Conservation (phyloP, 805 yeast genomes). For the Hanseniaspora osmophila region DNA sequence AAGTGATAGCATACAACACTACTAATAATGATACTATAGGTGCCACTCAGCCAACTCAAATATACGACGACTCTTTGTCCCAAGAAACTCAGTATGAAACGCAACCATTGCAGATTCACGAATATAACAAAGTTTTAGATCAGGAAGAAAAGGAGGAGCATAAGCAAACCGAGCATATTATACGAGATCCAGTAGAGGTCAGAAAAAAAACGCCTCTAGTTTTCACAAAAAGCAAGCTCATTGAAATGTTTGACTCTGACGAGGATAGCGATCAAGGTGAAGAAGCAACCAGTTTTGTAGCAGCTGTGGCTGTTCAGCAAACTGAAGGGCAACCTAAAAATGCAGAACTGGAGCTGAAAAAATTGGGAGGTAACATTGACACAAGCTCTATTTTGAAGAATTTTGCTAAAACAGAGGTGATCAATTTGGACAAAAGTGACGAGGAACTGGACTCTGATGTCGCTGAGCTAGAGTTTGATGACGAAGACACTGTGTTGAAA, state of each 20-base stretch:
- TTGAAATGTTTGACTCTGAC: neutral
- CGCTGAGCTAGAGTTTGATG: slow-evolving; percentile 1
- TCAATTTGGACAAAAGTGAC: neutral
- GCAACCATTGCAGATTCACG: neutral
- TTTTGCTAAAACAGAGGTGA: neutral
- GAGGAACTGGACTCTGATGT: neutral
- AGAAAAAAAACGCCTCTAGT: neutral
- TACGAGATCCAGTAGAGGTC: neutral
- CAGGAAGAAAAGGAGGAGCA: neutral
- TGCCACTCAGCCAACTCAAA: slow-evolving; percentile 1
- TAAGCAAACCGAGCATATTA: neutral
- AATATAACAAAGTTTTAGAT: neutral
- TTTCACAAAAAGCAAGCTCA: neutral
- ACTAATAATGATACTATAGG: neutral
- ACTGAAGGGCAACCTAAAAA: neutral
- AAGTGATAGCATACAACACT: neutral
- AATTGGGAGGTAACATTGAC: neutral
- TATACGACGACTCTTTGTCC: neutral
- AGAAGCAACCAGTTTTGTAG: neutral
- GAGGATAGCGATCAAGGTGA: neutral
- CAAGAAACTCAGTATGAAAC: neutral
- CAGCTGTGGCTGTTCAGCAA: neutral
- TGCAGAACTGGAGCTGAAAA: neutral
- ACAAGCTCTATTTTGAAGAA: neutral
- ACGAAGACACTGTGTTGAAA: slow-evolving; percentile 5